phyloP scores from a whole-genome alignment of 495 filamentous ascomycete genomes.

The Bryoglossum gracile region DNA sequence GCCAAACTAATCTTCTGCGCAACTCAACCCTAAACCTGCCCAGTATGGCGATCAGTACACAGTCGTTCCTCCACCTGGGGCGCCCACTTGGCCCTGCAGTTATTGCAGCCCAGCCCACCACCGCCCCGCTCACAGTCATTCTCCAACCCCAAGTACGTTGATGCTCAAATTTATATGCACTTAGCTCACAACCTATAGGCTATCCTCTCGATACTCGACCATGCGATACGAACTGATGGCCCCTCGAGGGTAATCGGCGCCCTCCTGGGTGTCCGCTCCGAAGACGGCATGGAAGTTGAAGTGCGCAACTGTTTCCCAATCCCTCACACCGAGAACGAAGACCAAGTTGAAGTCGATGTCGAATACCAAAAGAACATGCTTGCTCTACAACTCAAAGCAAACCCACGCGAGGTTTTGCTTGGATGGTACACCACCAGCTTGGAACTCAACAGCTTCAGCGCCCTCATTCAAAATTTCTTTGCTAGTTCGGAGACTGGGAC shows the following conservation, averaged over 20 bases:
- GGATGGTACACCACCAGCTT: conserved; percentile 97
- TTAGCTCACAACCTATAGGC: conserved; percentile 46
- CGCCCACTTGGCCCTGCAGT: conserved; percentile 77
- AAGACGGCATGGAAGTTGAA: conserved; percentile 94
- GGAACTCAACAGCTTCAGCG: conserved; percentile 95
- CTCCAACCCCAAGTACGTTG: conserved; percentile 86
- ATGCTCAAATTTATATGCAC: not conserved
- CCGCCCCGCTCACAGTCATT: conserved; percentile 82
- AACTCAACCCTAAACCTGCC: conserved; percentile 15
- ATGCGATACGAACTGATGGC: conserved; percentile 70
- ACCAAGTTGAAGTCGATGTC: conserved; percentile 99
- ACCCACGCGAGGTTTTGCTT: conserved; percentile 86
- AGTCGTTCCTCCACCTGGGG: conserved; percentile 89
- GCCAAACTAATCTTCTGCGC: conserved; percentile 8
- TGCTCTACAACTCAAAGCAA: conserved; percentile 82
- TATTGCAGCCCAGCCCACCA: conserved; percentile 71
- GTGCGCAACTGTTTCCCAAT: conserved; percentile 95
- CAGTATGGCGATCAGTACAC: conserved; percentile 70
- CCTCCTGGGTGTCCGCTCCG: conserved; percentile 80
- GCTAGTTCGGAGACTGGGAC: conserved; percentile 93
- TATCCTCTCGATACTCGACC: conserved; percentile 94
- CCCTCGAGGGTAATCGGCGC: conserved; percentile 95
- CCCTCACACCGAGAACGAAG: conserved; percentile 93
- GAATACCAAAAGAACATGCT: conserved; percentile 99
- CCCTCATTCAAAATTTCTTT: conserved; percentile 99